These are phyloP conservation scores for Saksenaea oblongispora DNA, from an alignment of 371 early-diverging fungal genomes.

Conservation along the genomic window DNA sequence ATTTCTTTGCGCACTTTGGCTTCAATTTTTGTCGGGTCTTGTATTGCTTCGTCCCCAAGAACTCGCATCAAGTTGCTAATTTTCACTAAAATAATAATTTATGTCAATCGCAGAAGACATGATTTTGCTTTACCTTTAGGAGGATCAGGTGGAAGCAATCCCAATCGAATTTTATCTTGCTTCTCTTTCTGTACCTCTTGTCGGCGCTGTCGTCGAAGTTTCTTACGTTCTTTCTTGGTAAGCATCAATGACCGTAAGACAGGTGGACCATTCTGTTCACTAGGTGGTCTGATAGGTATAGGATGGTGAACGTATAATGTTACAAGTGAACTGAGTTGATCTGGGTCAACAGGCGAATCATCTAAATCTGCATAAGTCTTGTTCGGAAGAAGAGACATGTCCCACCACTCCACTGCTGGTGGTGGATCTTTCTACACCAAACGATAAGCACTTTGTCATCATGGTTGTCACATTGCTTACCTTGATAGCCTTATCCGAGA, in stretches of 20 bases:
- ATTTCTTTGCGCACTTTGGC: conserved; percentile 87
- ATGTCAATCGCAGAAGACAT: background rate
- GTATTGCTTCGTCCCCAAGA: conserved; percentile 87
- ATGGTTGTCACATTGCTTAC: conserved; percentile 47
- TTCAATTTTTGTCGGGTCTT: conserved; percentile 93
- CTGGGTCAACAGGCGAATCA: conserved; percentile 35
- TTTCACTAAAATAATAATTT: conserved; percentile 52
- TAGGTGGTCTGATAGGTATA: conserved; percentile 84
- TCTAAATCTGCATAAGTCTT: conserved; percentile 71
- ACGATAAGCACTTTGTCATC: too few relatives aligned
- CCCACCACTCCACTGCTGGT: conserved; percentile 96
- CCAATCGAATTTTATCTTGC: conserved; percentile 92
- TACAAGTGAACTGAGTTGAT: conserved; percentile 58
- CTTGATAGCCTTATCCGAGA: conserved; percentile 69
- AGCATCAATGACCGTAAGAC: conserved; percentile 81
- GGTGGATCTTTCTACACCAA: conserved; percentile 64
- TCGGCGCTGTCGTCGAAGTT: conserved; percentile 88
- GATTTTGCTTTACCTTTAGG: conserved; percentile 61
- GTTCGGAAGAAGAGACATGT: conserved; percentile 78
- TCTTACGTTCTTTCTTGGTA: conserved; percentile 92
- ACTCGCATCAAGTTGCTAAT: conserved; percentile 94
- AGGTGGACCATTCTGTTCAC: conserved; percentile 55
- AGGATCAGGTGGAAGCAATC: conserved; percentile 90
- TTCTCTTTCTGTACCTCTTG: conserved; percentile 88
- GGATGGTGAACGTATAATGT: conserved; percentile 92